Percentiles rank a stretch among this genome's conserved stretches.
Conservation (phyloP, 2,329 filamentous ascomycete genomes). For the Scedosporium boydii region DNA sequence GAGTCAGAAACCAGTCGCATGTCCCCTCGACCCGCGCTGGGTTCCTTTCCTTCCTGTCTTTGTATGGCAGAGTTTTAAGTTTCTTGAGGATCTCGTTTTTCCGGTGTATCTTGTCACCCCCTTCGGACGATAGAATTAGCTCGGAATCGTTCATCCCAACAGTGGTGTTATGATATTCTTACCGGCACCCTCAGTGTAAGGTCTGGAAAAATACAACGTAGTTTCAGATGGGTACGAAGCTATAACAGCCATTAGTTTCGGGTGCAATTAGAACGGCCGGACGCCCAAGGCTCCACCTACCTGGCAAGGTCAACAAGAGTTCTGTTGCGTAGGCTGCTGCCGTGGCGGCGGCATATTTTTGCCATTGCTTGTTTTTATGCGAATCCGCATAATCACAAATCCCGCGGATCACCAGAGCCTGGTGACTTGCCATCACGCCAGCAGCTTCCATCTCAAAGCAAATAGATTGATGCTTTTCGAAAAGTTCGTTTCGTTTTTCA, state of each 20-base stretch:
- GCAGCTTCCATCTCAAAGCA: conserved; percentile 15
- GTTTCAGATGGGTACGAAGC: too few relatives aligned
- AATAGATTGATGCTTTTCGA: conserved; percentile 1
- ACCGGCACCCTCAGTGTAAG: too few relatives aligned
- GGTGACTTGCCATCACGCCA: conserved; percentile 11
- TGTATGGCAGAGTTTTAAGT: not conserved
- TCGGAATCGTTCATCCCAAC: too few relatives aligned
- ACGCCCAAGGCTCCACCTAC: too few relatives aligned
- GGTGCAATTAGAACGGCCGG: too few relatives aligned
- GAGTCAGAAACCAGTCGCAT: conserved; percentile 13
- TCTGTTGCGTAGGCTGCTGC: conserved; percentile 14
- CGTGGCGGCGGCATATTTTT: conserved; percentile 11
- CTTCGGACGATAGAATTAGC: too few relatives aligned
- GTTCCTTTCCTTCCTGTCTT: conserved; percentile 20
- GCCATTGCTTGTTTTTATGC: conserved; percentile 12
- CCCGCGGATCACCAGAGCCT: conserved; percentile 17
- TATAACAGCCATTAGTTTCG: too few relatives aligned
- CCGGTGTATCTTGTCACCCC: too few relatives aligned
- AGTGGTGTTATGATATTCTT: too few relatives aligned
- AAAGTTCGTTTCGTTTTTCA: not conserved
- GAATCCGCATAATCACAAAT: conserved; percentile 20
- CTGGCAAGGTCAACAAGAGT: conserved; percentile 3
- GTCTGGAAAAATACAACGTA: too few relatives aligned
- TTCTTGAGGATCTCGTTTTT: not conserved
- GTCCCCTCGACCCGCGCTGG: conserved; percentile 17